Conservation (phyloP, 768 basidiomycete genomes). For the Pleurotus tuber-regium region DNA sequence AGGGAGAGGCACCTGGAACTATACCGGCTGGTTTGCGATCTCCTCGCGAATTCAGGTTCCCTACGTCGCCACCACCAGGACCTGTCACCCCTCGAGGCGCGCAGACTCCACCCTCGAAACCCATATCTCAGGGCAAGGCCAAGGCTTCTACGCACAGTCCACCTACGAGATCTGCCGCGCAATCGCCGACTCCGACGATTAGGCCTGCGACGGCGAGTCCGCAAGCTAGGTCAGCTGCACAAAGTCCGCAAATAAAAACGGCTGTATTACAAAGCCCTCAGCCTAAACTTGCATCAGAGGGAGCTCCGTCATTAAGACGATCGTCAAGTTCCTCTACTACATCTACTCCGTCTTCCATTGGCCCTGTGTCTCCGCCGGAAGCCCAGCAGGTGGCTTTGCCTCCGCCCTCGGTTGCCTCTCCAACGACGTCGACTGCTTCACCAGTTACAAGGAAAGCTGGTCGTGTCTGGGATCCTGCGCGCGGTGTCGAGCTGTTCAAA, state of each 20-base stretch:
- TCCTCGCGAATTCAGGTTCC: slow-evolving; percentile 21
- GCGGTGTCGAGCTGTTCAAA: slow-evolving; percentile 84
- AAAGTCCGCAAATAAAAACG: neutral
- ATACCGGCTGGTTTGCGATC: slow-evolving; percentile 13
- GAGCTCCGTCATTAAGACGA: neutral
- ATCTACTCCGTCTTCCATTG: slow-evolving; percentile 20
- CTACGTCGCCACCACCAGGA: slow-evolving; percentile 17
- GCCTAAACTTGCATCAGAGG: neutral
- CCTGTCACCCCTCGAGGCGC: slow-evolving; percentile 1
- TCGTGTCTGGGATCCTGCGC: slow-evolving; percentile 83
- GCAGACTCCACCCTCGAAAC: neutral
- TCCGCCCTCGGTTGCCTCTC: slow-evolving; percentile 42
- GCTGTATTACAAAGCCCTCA: neutral
- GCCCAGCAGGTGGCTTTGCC: slow-evolving; percentile 45
- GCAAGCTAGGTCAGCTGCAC: neutral
- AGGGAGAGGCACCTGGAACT: neutral
- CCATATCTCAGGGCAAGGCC: neutral
- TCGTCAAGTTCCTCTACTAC: slow-evolving; percentile 5
- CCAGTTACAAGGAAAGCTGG: slow-evolving; percentile 43
- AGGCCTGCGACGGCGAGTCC: neutral
- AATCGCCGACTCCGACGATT: slow-evolving; percentile 9
- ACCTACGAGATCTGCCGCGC: slow-evolving; percentile 3
- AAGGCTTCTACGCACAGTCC: slow-evolving; percentile 2
- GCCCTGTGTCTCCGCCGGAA: slow-evolving; percentile 51
- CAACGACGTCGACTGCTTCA: slow-evolving; percentile 46